These are phyloP conservation scores for Aspergillus tubingensis DNA, from an alignment of 2,329 filamentous ascomycete genomes.

Conservation along the genomic window DNA sequence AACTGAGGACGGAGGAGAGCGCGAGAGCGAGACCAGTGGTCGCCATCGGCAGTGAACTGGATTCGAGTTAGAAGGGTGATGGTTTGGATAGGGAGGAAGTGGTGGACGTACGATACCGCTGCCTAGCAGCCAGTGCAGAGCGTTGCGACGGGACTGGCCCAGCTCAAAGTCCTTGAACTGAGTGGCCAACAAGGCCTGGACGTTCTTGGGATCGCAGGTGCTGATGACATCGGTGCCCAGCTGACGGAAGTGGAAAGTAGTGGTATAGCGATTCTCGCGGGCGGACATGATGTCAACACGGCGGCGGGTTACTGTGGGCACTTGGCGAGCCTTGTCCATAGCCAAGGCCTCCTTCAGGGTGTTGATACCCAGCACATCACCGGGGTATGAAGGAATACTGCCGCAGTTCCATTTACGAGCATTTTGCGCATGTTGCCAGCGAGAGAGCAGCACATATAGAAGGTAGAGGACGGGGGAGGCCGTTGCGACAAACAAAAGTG, in stretches of 20 bases:
- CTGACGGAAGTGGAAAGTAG: constrained; percentile 28
- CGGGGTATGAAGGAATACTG: constrained; percentile 27
- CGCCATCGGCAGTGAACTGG: constrained; percentile 69
- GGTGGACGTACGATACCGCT: constrained; percentile 48
- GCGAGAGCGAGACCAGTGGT: constrained; percentile 76
- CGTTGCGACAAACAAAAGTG: constrained; percentile 26
- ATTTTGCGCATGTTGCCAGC: constrained; percentile 30
- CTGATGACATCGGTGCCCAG: constrained; percentile 27
- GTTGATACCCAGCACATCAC: constrained; percentile 30
- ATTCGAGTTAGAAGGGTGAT: background rate
- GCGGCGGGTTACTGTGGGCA: constrained; percentile 24
- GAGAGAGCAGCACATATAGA: constrained; percentile 24
- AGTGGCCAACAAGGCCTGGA: constrained; percentile 81
- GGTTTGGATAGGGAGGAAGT: background rate
- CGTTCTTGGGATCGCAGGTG: constrained; percentile 57
- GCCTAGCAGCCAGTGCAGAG: constrained; percentile 43
- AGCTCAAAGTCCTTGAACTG: constrained; percentile 85
- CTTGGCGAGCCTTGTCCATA: constrained; percentile 27
- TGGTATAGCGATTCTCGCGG: constrained; percentile 27
- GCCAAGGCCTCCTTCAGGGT: constrained; percentile 26
- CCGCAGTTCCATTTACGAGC: constrained; percentile 30
- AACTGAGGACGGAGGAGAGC: constrained; percentile 84
- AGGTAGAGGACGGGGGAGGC: constrained; percentile 27
- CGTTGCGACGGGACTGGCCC: constrained; percentile 70
- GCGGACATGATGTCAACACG: constrained; percentile 26